phyloP scores from a whole-genome alignment of 2,329 filamentous ascomycete genomes.

The Diaporthe amygdali region DNA sequence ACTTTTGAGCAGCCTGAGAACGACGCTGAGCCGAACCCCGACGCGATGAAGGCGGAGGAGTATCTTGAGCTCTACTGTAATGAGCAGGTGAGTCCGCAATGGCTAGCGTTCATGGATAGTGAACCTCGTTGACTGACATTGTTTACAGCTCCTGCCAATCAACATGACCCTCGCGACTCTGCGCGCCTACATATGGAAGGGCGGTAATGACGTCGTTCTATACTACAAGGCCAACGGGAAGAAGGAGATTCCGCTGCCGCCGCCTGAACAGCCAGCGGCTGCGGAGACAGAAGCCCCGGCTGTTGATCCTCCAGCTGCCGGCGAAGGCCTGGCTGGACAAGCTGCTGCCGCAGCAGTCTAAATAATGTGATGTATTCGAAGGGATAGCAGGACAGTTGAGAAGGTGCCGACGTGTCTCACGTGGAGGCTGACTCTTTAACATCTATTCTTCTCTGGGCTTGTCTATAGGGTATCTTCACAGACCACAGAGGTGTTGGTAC shows the following conservation, averaged over 20 bases:
- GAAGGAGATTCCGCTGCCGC: slow-evolving; percentile 60
- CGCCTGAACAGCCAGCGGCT: slow-evolving; percentile 28
- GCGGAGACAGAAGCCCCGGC: slow-evolving; percentile 5
- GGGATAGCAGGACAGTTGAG: background rate
- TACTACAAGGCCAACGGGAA: slow-evolving; percentile 93
- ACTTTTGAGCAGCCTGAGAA: slow-evolving; percentile 39
- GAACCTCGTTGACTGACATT: background rate
- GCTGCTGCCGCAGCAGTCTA: slow-evolving; percentile 12
- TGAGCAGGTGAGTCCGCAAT: slow-evolving; percentile 70
- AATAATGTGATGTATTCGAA: background rate
- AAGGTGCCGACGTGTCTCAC: background rate
- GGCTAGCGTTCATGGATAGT: too few relatives aligned
- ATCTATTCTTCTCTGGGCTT: slow-evolving; percentile 2
- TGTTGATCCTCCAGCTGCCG: background rate
- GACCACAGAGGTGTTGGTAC: slow-evolving; percentile 12
- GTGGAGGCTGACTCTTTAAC: background rate
- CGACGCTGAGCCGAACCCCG: slow-evolving; percentile 62
- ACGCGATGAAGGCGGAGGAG: slow-evolving; percentile 79
- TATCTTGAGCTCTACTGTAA: slow-evolving; percentile 96
- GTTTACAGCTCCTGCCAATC: slow-evolving; percentile 67
- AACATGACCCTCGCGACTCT: slow-evolving; percentile 95
- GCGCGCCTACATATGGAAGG: slow-evolving; percentile 91
- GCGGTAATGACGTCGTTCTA: slow-evolving; percentile 88
- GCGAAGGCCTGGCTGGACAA: slow-evolving; percentile 4
- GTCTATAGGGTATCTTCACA: slow-evolving; percentile 18